A percentile compares a stretch with the other conserved stretches of the same genome.
phyloP scores from a whole-genome alignment of 495 filamentous ascomycete genomes.

The Aspergillus hancockii region DNA sequence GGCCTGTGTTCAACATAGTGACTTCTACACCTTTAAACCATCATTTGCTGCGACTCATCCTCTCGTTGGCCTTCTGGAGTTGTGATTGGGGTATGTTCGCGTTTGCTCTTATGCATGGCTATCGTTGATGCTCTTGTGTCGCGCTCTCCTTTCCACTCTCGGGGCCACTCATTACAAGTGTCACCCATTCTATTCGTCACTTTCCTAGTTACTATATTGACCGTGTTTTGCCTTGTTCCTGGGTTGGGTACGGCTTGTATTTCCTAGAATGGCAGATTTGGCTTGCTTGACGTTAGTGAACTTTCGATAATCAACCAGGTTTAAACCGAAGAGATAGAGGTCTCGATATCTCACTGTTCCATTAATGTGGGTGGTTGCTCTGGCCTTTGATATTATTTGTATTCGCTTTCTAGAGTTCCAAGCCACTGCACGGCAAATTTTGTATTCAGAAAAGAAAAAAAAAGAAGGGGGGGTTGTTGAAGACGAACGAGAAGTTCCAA shows the following conservation, averaged over 20 bases:
- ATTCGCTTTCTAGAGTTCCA: background rate
- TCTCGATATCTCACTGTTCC: background rate
- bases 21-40: background rate
- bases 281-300: conserved; percentile 14
- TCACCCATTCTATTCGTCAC: background rate
- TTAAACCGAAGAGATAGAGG: background rate
- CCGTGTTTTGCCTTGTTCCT: background rate
- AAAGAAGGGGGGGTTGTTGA: background rate
- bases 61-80: background rate
- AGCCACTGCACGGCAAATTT: background rate
- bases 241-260: background rate
- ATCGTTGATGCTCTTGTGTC: background rate
- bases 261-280: conserved; percentile 32
- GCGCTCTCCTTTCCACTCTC: background rate
- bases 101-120: conserved; percentile 4
- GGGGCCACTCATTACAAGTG: background rate
- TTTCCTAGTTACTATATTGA: background rate
- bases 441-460: background rate
- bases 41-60: background rate
- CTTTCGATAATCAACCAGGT: background rate
- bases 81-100: background rate
- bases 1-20: conserved; percentile 17
- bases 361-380: background rate
- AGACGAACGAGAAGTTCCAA: background rate
- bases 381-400: background rate